Evolutionary conservation across 2,329 filamentous ascomycete species (phyloP).

Genomic region (Colletotrichum limetticola): DNA sequence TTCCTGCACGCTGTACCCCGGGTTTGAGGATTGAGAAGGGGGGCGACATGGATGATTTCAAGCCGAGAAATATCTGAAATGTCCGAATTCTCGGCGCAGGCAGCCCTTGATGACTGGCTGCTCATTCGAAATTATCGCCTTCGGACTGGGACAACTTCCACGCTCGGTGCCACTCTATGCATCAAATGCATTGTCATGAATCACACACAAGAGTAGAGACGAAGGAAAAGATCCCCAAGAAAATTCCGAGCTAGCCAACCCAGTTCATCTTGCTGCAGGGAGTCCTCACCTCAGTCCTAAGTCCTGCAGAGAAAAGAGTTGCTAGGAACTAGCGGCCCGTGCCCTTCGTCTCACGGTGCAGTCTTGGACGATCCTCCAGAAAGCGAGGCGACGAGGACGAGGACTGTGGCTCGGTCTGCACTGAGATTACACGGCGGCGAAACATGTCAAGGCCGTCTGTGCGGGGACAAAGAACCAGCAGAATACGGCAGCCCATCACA

Average conservation of each 20-base stretch:
- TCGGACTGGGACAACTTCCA: background rate
- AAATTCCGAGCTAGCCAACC: background rate
- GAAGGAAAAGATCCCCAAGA: background rate
- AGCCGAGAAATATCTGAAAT: background rate
- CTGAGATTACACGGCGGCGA: constrained; percentile 25
- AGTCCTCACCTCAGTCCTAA: background rate
- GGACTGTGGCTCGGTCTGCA: constrained; percentile 23
- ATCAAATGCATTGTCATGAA: background rate
- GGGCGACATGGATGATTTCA: background rate
- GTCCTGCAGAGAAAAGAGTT: background rate
- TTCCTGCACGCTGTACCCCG: constrained; percentile 21
- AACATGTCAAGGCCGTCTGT: constrained; percentile 30
- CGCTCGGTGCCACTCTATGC: constrained; percentile 10
- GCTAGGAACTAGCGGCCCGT: constrained; percentile 17
- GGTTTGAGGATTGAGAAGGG: constrained; percentile 16
- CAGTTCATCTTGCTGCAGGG: background rate
- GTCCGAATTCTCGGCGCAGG: background rate
- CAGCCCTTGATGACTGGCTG: background rate
- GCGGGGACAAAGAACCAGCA: background rate
- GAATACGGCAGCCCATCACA: constrained; percentile 10
- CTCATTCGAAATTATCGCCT: background rate
- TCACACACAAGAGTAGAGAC: background rate
- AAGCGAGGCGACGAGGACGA: background rate
- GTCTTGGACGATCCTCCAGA: background rate
- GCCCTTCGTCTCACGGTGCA: background rate